Evolutionary conservation across 371 early-diverging fungal species (phyloP).

Genomic region (Gilbertella persicaria): DNA sequence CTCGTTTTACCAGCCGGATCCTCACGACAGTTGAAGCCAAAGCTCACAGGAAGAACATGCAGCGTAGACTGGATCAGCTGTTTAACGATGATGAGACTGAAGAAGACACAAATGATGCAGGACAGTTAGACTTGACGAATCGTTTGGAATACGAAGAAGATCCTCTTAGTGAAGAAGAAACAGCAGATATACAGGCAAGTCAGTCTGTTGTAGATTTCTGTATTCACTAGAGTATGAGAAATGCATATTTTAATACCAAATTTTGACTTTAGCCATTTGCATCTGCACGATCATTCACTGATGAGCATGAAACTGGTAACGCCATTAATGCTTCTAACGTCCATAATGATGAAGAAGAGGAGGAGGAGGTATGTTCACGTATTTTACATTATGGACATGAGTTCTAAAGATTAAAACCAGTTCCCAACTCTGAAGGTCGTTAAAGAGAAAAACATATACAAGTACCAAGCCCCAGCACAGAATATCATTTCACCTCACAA

Average conservation of each 20-base stretch:
- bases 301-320: conserved; percentile 5
- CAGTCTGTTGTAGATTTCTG: conserved; percentile 14
- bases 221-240: conserved; percentile 8
- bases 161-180: conserved; percentile 3
- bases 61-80: conserved; percentile 11
- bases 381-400: conserved; percentile 1
- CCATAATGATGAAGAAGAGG: conserved; percentile 2
- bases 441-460: conserved; percentile 16
- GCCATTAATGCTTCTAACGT: conserved; percentile 1
- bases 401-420: conserved; percentile 5
- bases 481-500: conserved; percentile 19
- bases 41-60: conserved; percentile 10
- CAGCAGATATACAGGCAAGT: conserved; percentile 9
- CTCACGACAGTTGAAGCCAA: conserved; percentile 11
- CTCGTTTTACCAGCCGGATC: conserved; percentile 11
- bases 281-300: background rate
- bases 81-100: conserved; percentile 6
- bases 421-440: conserved; percentile 7
- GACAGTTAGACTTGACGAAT: conserved; percentile 4
- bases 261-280: conserved; percentile 4
- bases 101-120: background rate
- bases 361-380: conserved; percentile 8
- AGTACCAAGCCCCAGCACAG: conserved; percentile 19
- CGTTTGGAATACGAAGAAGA: conserved; percentile 3
- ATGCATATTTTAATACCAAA: conserved; percentile 15